Evolutionary conservation across 306 rosid genomes (phyloP).

Genomic region (Vicia faba): DNA sequence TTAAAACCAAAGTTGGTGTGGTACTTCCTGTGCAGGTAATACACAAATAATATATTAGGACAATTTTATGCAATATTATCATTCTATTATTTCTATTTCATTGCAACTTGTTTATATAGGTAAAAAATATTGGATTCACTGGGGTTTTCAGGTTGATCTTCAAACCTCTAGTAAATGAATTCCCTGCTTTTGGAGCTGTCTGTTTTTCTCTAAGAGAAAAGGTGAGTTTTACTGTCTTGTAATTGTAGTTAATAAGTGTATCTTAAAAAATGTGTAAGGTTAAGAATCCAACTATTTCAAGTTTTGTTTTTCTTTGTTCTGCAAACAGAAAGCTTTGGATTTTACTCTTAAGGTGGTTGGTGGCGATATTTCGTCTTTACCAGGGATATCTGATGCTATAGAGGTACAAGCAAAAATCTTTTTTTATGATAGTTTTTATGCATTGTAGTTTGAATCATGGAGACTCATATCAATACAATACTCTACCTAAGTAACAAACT

Average conservation of each 20-base stretch:
- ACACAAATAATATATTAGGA: conserved; percentile 14
- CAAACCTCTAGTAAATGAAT: conserved; percentile 82
- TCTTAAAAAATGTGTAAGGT: conserved; percentile 5
- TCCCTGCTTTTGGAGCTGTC: conserved; percentile 91
- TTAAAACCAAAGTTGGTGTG: conserved; percentile 78
- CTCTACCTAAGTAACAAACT: not conserved
- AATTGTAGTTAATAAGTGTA: too few relatives aligned
- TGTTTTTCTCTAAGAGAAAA: conserved; percentile 78
- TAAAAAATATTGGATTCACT: conserved; percentile 96
- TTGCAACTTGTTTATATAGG: conserved; percentile 64
- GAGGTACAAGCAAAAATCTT: conserved; percentile 63
- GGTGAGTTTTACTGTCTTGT: conserved; percentile 46
- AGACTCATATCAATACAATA: conserved; percentile 13
- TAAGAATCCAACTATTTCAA: conserved; percentile 14
- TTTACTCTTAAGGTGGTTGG: conserved; percentile 85
- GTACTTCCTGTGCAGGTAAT: conserved; percentile 85
- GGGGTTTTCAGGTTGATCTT: conserved; percentile 99
- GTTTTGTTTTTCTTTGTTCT: conserved; percentile 32
- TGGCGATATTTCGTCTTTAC: conserved; percentile 76
- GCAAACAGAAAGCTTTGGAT: conserved; percentile 80
- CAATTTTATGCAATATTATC: conserved; percentile 3
- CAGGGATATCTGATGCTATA: conserved; percentile 81
- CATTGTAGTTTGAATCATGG: conserved; percentile 13
- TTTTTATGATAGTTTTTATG: conserved; percentile 11
- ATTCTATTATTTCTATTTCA: conserved; percentile 41